phyloP scores from a whole-genome alignment of 2,329 filamentous ascomycete species.

The Ophiostoma fasciatum region DNA sequence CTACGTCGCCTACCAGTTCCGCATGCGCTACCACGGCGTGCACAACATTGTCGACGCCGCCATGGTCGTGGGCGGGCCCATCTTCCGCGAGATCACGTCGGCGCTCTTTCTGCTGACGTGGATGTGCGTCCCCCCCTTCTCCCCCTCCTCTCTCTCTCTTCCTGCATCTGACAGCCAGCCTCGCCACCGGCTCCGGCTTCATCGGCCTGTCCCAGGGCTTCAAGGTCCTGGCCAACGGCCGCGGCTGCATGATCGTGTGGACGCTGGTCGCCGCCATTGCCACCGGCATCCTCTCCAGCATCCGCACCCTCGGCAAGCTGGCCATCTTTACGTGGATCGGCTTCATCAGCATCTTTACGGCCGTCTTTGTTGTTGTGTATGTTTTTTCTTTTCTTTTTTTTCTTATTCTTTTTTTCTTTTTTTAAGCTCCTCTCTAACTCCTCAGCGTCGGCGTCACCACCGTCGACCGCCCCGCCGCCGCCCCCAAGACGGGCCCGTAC shows the following conservation, averaged over 20 bases:
- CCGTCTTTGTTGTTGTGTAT: constrained; percentile 39
- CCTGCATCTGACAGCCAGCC: constrained; percentile 27
- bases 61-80: constrained; percentile 34
- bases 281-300: constrained; percentile 32
- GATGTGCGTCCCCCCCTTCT: neutral
- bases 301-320: constrained; percentile 45
- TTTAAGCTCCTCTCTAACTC: neutral
- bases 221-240: constrained; percentile 44
- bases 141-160: constrained; percentile 20
- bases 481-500: constrained; percentile 23
- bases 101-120: constrained; percentile 4
- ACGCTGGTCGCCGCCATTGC: constrained; percentile 35
- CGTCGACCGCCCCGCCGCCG: constrained; percentile 21
- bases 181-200: constrained; percentile 5
- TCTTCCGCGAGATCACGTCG: constrained; percentile 30
- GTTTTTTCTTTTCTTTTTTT: neutral
- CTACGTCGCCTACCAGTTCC: constrained; percentile 25
- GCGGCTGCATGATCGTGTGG: constrained; percentile 44
- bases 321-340: constrained; percentile 49
- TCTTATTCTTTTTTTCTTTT: neutral
- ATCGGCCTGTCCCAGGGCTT: constrained; percentile 24
- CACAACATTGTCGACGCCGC: constrained; percentile 39
- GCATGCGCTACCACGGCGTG: constrained; percentile 23
- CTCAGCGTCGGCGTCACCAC: constrained; percentile 29
- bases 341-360: constrained; percentile 41